A percentile compares a stretch with the other conserved stretches of the same genome.
phyloP scores from a whole-genome alignment of 2,329 filamentous ascomycete genomes.

The Aspergillus sp. region DNA sequence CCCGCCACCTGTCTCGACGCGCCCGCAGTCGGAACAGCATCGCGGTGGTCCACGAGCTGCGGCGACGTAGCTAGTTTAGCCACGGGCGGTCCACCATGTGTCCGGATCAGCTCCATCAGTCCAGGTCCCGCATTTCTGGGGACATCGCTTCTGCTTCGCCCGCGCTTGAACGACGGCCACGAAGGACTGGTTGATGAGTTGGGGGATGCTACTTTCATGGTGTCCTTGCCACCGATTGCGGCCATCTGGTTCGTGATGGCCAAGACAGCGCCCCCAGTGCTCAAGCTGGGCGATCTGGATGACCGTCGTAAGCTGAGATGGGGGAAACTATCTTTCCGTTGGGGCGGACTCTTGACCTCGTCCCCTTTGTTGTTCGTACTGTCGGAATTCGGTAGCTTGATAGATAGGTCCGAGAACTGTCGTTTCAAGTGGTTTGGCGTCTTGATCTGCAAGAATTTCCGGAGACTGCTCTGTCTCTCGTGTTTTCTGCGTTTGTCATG shows the following conservation, averaged over 20 bases:
- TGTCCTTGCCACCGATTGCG: slow-evolving; percentile 53
- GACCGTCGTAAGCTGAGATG: slow-evolving; percentile 37
- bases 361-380: slow-evolving; percentile 17
- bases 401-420: slow-evolving; percentile 32
- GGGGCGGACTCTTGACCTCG: slow-evolving; percentile 18
- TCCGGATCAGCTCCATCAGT: slow-evolving; percentile 55
- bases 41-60: slow-evolving; percentile 22
- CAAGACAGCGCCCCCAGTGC: slow-evolving; percentile 41
- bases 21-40: slow-evolving; percentile 10
- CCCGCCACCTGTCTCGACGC: slow-evolving; percentile 20
- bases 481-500: slow-evolving; percentile 40
- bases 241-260: slow-evolving; percentile 47
- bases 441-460: slow-evolving; percentile 41
- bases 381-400: slow-evolving; percentile 28
- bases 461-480: slow-evolving; percentile 47
- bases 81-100: slow-evolving; percentile 59
- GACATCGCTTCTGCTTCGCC: slow-evolving; percentile 59
- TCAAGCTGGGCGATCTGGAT: slow-evolving; percentile 39
- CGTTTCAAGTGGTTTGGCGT: slow-evolving; percentile 47
- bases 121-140: slow-evolving; percentile 42
- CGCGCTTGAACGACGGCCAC: slow-evolving; percentile 52
- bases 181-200: slow-evolving; percentile 30
- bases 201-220: slow-evolving; percentile 52
- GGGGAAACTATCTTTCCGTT: slow-evolving; percentile 33
- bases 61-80: slow-evolving; percentile 51